Evolutionary conservation across 495 filamentous ascomycete species (phyloP).

Genomic region (Penicillium arizonense): DNA sequence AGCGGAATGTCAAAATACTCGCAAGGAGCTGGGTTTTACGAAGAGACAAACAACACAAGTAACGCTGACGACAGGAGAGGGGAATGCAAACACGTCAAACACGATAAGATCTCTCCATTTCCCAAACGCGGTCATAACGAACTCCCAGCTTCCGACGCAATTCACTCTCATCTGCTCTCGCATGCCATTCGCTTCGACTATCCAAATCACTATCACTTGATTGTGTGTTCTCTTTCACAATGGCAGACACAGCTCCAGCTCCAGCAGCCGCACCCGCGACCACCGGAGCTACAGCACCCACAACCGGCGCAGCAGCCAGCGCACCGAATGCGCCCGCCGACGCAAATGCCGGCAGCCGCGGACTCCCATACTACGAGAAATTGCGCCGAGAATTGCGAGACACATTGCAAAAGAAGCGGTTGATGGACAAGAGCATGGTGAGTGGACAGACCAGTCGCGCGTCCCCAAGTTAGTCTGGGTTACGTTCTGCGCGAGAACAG

Average conservation of each 20-base stretch:
- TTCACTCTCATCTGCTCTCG: not conserved
- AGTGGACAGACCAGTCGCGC: not conserved
- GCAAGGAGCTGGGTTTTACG: not conserved
- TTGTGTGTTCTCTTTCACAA: constrained; percentile 13
- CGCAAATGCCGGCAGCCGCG: constrained; percentile 38
- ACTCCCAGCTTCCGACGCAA: not conserved
- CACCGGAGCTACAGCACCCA: constrained; percentile 16
- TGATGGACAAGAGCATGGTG: constrained; percentile 67
- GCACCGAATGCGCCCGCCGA: constrained; percentile 32
- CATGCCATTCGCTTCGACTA: not conserved
- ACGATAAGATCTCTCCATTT: constrained; percentile 32
- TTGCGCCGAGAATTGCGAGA: constrained; percentile 67
- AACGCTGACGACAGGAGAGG: constrained; percentile 5
- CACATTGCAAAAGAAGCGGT: constrained; percentile 62
- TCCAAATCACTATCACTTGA: not conserved
- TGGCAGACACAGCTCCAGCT: constrained; percentile 56
- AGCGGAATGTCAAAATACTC: not conserved
- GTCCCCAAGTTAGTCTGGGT: not conserved
- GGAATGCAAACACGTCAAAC: constrained; percentile 45
- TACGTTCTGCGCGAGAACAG: not conserved
- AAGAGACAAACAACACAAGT: constrained; percentile 10
- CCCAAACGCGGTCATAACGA: constrained; percentile 14
- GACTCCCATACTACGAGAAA: constrained; percentile 71
- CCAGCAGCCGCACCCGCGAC: constrained; percentile 21
- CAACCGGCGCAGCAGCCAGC: constrained; percentile 20